These are phyloP conservation scores for Cercospora sojina DNA, from an alignment of 2,329 filamentous ascomycete species.

Conservation along the genomic window DNA sequence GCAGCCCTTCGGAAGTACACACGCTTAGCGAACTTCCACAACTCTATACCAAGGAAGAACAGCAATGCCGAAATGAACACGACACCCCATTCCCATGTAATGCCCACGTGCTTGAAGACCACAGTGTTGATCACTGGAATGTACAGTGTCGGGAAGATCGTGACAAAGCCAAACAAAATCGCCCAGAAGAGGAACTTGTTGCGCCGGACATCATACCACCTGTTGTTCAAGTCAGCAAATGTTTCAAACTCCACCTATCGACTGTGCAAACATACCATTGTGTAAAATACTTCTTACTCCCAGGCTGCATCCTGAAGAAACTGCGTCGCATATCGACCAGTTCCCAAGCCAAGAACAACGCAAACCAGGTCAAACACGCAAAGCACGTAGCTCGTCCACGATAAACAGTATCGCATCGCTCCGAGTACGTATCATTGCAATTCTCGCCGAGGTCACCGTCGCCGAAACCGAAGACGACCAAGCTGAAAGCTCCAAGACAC, in stretches of 20 bases:
- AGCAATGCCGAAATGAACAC: slow-evolving; percentile 39
- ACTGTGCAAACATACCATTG: slow-evolving; percentile 46
- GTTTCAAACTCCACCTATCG: not conserved
- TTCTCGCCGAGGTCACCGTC: slow-evolving; percentile 49
- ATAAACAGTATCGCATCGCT: slow-evolving; percentile 62
- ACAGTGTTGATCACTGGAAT: slow-evolving; percentile 65
- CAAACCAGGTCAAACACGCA: slow-evolving; percentile 72
- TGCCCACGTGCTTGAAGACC: slow-evolving; percentile 65
- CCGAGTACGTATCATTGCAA: slow-evolving; percentile 60
- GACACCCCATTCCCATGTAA: slow-evolving; percentile 51
- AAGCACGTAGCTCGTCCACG: slow-evolving; percentile 71
- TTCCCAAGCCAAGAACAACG: slow-evolving; percentile 74
- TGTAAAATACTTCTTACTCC: slow-evolving; percentile 58
- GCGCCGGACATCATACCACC: slow-evolving; percentile 62
- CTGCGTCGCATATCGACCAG: slow-evolving; percentile 69
- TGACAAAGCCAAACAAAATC: slow-evolving; percentile 45
- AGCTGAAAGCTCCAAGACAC: slow-evolving; percentile 57
- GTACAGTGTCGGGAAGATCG: slow-evolving; percentile 54
- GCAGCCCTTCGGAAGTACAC: slow-evolving; percentile 24
- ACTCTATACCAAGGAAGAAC: slow-evolving; percentile 64
- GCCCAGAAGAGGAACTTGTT: slow-evolving; percentile 62
- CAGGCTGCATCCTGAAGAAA: slow-evolving; percentile 71
- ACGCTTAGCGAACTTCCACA: slow-evolving; percentile 67
- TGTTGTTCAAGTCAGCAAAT: slow-evolving; percentile 34
- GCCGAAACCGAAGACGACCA: slow-evolving; percentile 64